Conservation (phyloP, 2,329 filamentous ascomycete species). For the Chrysosporium keratinophilum region DNA sequence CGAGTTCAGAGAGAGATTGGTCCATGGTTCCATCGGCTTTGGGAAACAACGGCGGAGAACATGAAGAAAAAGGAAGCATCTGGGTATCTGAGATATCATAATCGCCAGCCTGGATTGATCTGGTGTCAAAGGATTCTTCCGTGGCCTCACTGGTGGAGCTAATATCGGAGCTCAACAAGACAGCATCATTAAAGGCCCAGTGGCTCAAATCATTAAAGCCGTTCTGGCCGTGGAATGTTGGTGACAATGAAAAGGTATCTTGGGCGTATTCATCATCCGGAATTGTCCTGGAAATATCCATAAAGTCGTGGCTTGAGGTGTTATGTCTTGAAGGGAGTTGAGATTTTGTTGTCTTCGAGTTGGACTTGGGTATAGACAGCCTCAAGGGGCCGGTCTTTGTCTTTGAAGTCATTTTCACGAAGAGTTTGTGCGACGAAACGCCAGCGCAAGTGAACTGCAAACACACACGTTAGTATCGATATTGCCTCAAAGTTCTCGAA, state of each 20-base stretch:
- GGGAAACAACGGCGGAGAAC: conserved; percentile 34
- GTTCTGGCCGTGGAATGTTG: conserved; percentile 26
- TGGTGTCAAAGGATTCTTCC: conserved; percentile 30
- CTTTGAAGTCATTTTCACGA: conserved; percentile 28
- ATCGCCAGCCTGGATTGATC: conserved; percentile 28
- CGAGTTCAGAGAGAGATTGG: conserved; percentile 31
- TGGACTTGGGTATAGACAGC: conserved; percentile 28
- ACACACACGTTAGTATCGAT: conserved; percentile 11
- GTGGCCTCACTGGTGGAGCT: conserved; percentile 18
- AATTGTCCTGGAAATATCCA: conserved; percentile 31
- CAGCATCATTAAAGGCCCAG: conserved; percentile 31
- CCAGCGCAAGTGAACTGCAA: conserved; percentile 8
- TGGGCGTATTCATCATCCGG: conserved; percentile 37
- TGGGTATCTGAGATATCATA: conserved; percentile 33
- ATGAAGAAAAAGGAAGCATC: conserved; percentile 34
- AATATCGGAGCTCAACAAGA: conserved; percentile 16
- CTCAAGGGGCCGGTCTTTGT: conserved; percentile 30
- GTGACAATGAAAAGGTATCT: conserved; percentile 35
- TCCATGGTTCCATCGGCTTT: conserved; percentile 28
- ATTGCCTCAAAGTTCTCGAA: not conserved
- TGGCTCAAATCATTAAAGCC: conserved; percentile 29
- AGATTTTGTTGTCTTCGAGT: conserved; percentile 26
- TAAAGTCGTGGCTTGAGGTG: conserved; percentile 29
- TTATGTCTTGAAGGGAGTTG: conserved; percentile 21
- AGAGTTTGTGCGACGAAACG: not conserved